Evolutionary conservation across 2,329 filamentous ascomycete species (phyloP).

Genomic region (Nothophaeocryptopus gaeumannii): DNA sequence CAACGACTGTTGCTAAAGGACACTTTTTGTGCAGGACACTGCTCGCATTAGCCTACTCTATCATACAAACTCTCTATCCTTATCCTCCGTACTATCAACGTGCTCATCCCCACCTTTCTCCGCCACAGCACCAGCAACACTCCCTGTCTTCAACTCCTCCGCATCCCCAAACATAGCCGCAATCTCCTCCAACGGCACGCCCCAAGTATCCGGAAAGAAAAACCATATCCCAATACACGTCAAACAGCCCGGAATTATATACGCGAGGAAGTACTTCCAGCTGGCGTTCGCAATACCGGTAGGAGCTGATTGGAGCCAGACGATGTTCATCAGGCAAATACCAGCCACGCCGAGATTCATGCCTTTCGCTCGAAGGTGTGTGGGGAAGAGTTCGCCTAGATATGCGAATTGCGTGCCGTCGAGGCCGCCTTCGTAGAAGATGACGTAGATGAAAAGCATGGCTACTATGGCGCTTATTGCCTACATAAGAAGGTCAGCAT

Average conservation of each 20-base stretch:
- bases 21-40: too few species aligned
- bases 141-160: slow-evolving; percentile 6
- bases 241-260: slow-evolving; percentile 22
- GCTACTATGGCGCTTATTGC: slow-evolving; percentile 19
- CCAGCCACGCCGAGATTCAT: slow-evolving; percentile 24
- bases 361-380: slow-evolving; percentile 25
- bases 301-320: slow-evolving; percentile 24
- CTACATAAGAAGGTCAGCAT: too few species aligned
- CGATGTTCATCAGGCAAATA: slow-evolving; percentile 27
- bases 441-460: slow-evolving; percentile 19
- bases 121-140: too few species aligned
- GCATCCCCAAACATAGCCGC: slow-evolving; percentile 23
- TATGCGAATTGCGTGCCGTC: slow-evolving; percentile 25
- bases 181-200: slow-evolving; percentile 21
- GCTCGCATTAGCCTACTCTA: too few species aligned
- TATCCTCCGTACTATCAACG: too few species aligned
- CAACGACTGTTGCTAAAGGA: too few species aligned
- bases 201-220: slow-evolving; percentile 18
- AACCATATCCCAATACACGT: slow-evolving; percentile 18
- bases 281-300: slow-evolving; percentile 15
- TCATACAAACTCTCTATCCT: too few species aligned
- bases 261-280: slow-evolving; percentile 21
- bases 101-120: too few species aligned
- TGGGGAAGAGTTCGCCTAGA: slow-evolving; percentile 20
- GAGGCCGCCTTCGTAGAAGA: slow-evolving; percentile 20